phyloP scores from a whole-genome alignment of 148 eudicot genomes.

The Vaccinium macrocarpon region DNA sequence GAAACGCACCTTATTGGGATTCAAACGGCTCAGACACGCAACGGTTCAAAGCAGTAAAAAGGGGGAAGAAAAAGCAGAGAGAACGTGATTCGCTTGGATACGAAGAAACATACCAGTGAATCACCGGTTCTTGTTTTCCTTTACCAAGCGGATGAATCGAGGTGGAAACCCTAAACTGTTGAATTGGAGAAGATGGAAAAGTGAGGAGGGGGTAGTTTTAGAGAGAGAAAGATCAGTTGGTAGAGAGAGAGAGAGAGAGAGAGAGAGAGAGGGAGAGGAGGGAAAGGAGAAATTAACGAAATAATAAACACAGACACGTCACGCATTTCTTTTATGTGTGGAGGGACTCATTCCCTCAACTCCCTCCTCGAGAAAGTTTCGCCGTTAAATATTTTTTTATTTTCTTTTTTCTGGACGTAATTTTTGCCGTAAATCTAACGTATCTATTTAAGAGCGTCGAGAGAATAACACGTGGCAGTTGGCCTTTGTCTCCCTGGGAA shows the following conservation, averaged over 20 bases:
- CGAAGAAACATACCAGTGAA: conserved; percentile 11
- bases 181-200: background rate
- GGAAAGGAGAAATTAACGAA: conserved; percentile 13
- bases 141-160: background rate
- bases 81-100: background rate
- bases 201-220: background rate
- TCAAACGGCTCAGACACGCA: background rate
- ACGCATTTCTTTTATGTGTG: background rate
- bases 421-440: conserved; percentile 36
- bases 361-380: background rate
- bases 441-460: conserved; percentile 10
- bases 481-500: background rate
- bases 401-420: no score
- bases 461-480: background rate
- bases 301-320: conserved; percentile 21
- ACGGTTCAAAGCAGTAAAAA: background rate
- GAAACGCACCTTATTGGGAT: background rate
- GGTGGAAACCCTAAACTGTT: conserved; percentile 7
- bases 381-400: no score
- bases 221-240: background rate
- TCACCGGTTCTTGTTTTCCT: background rate
- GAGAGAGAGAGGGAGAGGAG: conserved; percentile 20
- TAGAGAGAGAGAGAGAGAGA: conserved; percentile 4
- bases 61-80: background rate
- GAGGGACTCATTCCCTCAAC: background rate